A percentile compares a stretch with the other conserved stretches of the same genome.
phyloP scores from a whole-genome alignment of 2,329 filamentous ascomycete species.

The Verticillium nubilum region DNA sequence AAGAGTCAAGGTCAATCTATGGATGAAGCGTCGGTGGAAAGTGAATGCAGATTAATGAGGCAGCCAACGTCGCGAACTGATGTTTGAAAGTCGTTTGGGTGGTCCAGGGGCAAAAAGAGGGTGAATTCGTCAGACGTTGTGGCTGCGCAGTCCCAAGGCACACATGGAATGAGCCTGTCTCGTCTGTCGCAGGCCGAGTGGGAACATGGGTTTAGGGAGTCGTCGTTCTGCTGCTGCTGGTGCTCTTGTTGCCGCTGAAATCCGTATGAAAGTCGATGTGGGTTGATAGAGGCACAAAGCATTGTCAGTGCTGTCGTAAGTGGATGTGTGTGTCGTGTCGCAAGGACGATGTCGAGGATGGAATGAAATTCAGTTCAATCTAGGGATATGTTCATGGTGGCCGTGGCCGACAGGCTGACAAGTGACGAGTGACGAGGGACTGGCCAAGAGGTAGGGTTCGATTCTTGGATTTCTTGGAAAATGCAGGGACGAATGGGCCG shows the following conservation, averaged over 20 bases:
- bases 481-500: background rate
- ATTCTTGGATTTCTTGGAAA: background rate
- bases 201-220: background rate
- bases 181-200: background rate
- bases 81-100: constrained; percentile 2
- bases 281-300: background rate
- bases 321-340: background rate
- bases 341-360: background rate
- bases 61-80: constrained; percentile 1
- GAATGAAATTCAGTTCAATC: background rate
- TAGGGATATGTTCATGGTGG: background rate
- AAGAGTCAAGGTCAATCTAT: background rate
- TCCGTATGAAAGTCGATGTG: background rate
- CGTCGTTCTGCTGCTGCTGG: background rate
- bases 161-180: constrained; percentile 13
- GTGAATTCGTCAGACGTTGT: constrained; percentile 10
- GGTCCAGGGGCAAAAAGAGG: background rate
- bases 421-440: background rate
- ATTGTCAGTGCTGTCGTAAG: background rate
- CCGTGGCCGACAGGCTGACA: background rate
- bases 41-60: background rate
- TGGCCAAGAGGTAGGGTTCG: background rate
- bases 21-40: background rate
- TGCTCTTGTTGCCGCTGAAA: background rate
- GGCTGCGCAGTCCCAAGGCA: constrained; percentile 11